Evolutionary conservation across 192 early-diverging fungal species (phyloP).

Genomic region (Allomyces macrogynus): DNA sequence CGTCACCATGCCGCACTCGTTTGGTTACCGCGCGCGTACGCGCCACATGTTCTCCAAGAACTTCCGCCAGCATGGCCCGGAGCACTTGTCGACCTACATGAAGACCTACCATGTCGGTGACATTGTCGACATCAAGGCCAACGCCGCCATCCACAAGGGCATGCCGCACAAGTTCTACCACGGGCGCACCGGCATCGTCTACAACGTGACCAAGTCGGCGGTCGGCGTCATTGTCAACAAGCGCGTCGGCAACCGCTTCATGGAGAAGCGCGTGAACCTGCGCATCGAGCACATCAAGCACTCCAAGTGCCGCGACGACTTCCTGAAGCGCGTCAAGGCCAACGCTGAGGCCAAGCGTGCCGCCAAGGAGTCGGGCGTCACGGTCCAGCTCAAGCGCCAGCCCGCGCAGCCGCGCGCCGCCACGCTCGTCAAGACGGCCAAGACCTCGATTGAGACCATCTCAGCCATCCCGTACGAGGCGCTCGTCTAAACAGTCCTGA

Average conservation of each 20-base stretch:
- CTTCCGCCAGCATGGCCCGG: conserved; percentile 85
- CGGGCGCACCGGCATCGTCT: conserved; percentile 93
- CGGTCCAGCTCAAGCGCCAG: conserved; percentile 70
- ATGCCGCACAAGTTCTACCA: conserved; percentile 99
- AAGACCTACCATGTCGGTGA: conserved; percentile 98
- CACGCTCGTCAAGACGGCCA: conserved; percentile 66
- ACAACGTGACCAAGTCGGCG: conserved; percentile 98
- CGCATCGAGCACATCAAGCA: conserved; percentile 98
- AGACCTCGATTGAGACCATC: conserved; percentile 83
- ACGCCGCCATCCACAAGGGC: conserved; percentile 98
- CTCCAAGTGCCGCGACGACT: conserved; percentile 97
- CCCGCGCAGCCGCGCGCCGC: conserved; percentile 71
- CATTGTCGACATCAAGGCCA: conserved; percentile 98
- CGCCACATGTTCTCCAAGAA: conserved; percentile 92
- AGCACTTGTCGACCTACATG: conserved; percentile 91
- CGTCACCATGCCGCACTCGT: conserved; percentile 55
- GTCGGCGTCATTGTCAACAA: conserved; percentile 98
- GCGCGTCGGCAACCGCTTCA: conserved; percentile 90
- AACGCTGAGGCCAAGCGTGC: conserved; percentile 69
- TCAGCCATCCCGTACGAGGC: conserved; percentile 90
- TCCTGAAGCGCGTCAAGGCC: conserved; percentile 90
- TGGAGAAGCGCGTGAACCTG: conserved; percentile 97
- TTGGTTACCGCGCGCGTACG: conserved; percentile 91
- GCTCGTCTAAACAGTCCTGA: conserved; percentile 24
- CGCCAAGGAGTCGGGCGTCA: conserved; percentile 55